Evolutionary conservation across 495 filamentous ascomycete genomes (phyloP).

Genomic region (Lasiosphaeris hirsuta): DNA sequence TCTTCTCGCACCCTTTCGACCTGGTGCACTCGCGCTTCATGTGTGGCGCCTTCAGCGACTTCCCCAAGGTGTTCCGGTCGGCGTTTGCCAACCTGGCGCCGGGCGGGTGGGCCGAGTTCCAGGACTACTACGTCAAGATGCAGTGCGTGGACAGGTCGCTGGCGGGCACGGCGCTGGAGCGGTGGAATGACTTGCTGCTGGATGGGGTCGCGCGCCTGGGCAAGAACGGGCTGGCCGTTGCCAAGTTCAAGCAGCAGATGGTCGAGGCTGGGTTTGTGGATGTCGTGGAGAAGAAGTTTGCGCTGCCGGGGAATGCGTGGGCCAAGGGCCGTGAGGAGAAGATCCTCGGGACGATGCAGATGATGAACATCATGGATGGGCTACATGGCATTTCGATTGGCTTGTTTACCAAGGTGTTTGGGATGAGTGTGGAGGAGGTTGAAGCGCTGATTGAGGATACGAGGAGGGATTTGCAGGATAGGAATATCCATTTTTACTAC

Average conservation of each 20-base stretch:
- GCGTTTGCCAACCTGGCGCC: conserved; percentile 42
- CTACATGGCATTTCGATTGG: conserved; percentile 47
- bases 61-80: conserved; percentile 26
- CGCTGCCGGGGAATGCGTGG: conserved; percentile 42
- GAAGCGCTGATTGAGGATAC: conserved; percentile 50
- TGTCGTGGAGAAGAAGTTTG: conserved; percentile 30
- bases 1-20: conserved; percentile 29
- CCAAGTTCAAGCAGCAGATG: conserved; percentile 27
- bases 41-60: conserved; percentile 44
- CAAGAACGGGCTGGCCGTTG: conserved; percentile 32
- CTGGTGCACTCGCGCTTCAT: conserved; percentile 42
- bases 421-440: conserved; percentile 48
- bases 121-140: conserved; percentile 47
- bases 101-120: conserved; percentile 56
- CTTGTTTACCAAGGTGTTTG: conserved; percentile 48
- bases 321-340: conserved; percentile 43
- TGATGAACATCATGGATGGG: conserved; percentile 34
- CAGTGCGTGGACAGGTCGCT: conserved; percentile 33
- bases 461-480: conserved; percentile 49
- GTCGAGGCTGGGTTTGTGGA: conserved; percentile 33
- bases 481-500: conserved; percentile 45
- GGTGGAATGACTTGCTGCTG: conserved; percentile 32
- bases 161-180: conserved; percentile 29
- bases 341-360: conserved; percentile 42
- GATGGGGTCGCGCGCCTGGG: conserved; percentile 29